phyloP scores from a whole-genome alignment of 257 asterid species.

The Solanum etuberosum region DNA sequence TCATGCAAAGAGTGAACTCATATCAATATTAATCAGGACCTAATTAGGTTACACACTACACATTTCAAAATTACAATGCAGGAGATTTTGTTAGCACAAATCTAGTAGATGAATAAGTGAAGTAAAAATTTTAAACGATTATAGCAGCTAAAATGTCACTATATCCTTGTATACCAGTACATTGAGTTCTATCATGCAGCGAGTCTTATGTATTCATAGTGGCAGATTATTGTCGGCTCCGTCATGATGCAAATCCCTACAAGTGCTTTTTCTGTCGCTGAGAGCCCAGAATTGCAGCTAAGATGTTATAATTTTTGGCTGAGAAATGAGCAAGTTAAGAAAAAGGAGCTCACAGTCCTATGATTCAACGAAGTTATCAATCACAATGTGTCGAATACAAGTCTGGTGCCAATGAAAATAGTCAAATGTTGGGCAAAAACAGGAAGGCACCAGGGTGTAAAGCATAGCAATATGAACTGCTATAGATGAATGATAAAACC shows the following conservation, averaged over 20 bases:
- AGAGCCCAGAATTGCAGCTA: background rate
- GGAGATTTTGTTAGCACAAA: background rate
- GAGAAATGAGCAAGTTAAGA: background rate
- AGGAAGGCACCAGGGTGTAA: background rate
- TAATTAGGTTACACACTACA: background rate
- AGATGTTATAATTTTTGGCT: background rate
- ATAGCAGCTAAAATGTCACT: background rate
- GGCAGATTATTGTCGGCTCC: background rate
- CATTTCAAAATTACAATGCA: background rate
- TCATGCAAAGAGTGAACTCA: background rate
- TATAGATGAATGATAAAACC: background rate
- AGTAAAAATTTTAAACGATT: background rate
- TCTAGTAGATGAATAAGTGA: background rate
- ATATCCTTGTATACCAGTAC: background rate
- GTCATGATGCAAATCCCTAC: background rate
- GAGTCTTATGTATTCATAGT: background rate
- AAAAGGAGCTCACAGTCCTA: background rate
- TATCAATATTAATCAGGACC: background rate
- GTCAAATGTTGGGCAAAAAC: background rate
- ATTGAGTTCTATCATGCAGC: background rate
- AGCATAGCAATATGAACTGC: background rate
- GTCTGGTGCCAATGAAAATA: background rate
- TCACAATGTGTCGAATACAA: background rate
- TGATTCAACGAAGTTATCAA: background rate
- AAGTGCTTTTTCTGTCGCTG: background rate